Conservation (phyloP, 2,329 filamentous ascomycete species). For the Cordyceps pruinosa region DNA sequence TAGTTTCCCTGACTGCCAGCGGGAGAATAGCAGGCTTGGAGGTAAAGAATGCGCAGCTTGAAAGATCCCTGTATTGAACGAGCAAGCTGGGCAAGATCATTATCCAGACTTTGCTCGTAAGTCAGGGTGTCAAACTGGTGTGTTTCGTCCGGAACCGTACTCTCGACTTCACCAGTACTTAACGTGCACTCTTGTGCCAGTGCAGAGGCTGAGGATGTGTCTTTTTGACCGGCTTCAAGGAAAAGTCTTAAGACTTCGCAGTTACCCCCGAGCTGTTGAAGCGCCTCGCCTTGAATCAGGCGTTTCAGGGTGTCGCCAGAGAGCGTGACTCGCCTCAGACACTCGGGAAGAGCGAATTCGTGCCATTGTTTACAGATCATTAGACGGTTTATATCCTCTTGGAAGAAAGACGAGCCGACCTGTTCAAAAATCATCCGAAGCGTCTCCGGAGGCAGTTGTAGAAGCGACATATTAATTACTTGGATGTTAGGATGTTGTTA, state of each 20-base stretch:
- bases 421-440: constrained; percentile 16
- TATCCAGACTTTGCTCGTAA: background rate
- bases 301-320: constrained; percentile 9
- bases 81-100: background rate
- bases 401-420: constrained; percentile 16
- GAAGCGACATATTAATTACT: constrained; percentile 16
- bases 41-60: background rate
- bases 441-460: constrained; percentile 16
- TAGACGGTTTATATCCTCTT: constrained; percentile 14
- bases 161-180: background rate
- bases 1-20: constrained; percentile 12
- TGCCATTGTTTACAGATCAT: constrained; percentile 18
- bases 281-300: background rate
- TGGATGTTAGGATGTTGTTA: no score
- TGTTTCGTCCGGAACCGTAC: background rate
- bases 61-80: background rate
- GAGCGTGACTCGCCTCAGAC: constrained; percentile 10
- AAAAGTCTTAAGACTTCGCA: background rate
- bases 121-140: background rate
- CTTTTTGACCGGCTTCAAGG: background rate
- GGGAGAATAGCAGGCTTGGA: background rate
- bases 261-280: background rate
- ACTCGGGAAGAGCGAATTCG: constrained; percentile 15
- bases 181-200: background rate
- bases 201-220: background rate